Base-by-base conservation (phyloP, 2,329 filamentous ascomycete species). In the Curvularia hawaiiensis region DNA sequence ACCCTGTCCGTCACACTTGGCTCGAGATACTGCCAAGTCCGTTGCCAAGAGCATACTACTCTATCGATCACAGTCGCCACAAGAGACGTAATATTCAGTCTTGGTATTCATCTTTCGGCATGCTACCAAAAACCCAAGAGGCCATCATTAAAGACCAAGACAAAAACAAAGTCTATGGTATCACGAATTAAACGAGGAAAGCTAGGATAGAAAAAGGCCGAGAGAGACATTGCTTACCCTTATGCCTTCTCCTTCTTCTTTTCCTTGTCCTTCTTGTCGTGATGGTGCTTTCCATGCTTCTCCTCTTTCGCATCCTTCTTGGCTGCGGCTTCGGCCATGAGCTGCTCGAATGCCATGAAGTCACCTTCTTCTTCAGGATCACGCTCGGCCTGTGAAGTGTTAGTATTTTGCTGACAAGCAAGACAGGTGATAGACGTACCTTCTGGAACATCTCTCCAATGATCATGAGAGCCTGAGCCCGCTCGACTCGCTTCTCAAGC, bases 321-420 rank as follows among this genome's bases (percentile, higher is more conserved):
- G 52, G 92, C 90, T 56, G 93, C 92, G 4, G 94, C 94, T 75
- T 99, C 95, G 50, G 95, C 93, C 77, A 99, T 96, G 54, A 99
- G 88, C 78, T 98, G 92, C 77, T 99, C 95, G 68, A 99, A 99
- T 16, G 94, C 93, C 86, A 99, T 96, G 79, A 96, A 98, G 71
- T 98, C 95, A 63, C 95, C 94, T 78, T 99, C 95, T 80, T 99
- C 95, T 64, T 99, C 95, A 41, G 94, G 90, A 53, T 94, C 90
- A 61, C 95, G 88, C 76, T 90, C 85, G 40, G 94, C 91, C 93
- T 97, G 65, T 11, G 8, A 4, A 7, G 3, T 18, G 48, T 54
- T 33, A 62, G 50, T 30, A 9, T 31, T 4, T 1, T 16, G 24
- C 11, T 4, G 30, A 26, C 1, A 28, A 28, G 9, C 5, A 53